phyloP scores from a whole-genome alignment of 495 filamentous ascomycete genomes.

The Terfezia claveryi region DNA sequence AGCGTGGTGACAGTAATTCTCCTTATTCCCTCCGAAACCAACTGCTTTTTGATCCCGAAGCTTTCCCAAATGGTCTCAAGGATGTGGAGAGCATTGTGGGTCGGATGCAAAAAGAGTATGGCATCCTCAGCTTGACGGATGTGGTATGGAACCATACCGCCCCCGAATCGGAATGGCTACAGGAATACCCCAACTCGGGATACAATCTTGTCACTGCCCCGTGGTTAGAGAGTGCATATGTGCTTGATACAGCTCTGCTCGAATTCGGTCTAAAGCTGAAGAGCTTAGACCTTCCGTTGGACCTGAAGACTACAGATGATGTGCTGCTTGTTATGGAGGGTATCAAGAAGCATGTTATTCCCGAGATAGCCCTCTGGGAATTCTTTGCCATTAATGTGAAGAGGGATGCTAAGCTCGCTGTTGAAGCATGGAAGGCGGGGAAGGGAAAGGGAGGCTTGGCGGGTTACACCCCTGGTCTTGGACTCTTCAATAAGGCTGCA shows the following conservation, averaged over 20 bases:
- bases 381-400: conserved; percentile 73
- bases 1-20: conserved; percentile 74
- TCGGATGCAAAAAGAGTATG: conserved; percentile 66
- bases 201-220: conserved; percentile 89
- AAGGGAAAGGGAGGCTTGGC: conserved; percentile 18
- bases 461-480: conserved; percentile 25
- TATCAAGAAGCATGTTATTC: conserved; percentile 58
- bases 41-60: conserved; percentile 55
- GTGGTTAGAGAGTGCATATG: conserved; percentile 71
- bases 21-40: conserved; percentile 95
- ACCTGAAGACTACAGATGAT: conserved; percentile 46
- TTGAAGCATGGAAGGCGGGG: conserved; percentile 47
- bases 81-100: conserved; percentile 57
- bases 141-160: conserved; percentile 98
- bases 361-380: conserved; percentile 65
- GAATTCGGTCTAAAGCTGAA: conserved; percentile 50
- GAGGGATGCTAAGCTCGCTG: conserved; percentile 39
- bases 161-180: conserved; percentile 80
- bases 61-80: conserved; percentile 69
- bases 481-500: conserved; percentile 36
- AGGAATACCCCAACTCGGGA: conserved; percentile 85
- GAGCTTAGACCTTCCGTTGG: conserved; percentile 46
- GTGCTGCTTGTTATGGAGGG: conserved; percentile 66
- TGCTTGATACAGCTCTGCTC: conserved; percentile 66
- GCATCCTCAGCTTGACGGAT: conserved; percentile 74